Evolutionary conservation across 768 basidiomycete species (phyloP).

Genomic region (Crepidotus variabilis): DNA sequence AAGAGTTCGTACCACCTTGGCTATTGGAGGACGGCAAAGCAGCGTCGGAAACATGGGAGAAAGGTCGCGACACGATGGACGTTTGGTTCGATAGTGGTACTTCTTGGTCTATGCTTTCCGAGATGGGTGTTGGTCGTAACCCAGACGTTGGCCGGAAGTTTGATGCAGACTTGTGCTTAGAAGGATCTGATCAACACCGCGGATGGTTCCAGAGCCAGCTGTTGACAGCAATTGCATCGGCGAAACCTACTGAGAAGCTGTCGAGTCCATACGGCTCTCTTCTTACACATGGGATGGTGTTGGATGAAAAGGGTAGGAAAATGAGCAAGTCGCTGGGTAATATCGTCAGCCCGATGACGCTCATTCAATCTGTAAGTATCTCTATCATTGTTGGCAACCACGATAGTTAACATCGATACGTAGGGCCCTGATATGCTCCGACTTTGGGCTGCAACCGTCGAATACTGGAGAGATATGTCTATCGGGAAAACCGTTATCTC

Average conservation of each 20-base stretch:
- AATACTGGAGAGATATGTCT: conserved; percentile 85
- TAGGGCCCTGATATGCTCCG: conserved; percentile 87
- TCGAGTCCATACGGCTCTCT: conserved; percentile 65
- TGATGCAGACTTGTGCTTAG: conserved; percentile 83
- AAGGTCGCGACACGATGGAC: conserved; percentile 95
- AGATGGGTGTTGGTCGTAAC: conserved; percentile 31
- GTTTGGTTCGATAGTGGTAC: conserved; percentile 99
- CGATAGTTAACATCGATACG: not conserved
- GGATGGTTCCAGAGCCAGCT: conserved; percentile 99
- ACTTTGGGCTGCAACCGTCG: conserved; percentile 88
- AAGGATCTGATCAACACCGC: conserved; percentile 96
- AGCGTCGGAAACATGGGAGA: conserved; percentile 52
- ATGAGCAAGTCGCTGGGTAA: conserved; percentile 99
- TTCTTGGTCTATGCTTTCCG: conserved; percentile 79
- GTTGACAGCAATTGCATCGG: conserved; percentile 70
- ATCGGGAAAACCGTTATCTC: conserved; percentile 76
- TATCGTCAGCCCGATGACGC: conserved; percentile 76
- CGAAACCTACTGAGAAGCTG: conserved; percentile 27
- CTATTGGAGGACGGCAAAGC: conserved; percentile 42
- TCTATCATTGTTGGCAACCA: not conserved
- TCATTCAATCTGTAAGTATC: conserved; percentile 63
- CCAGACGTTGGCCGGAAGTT: conserved; percentile 26
- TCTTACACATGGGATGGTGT: conserved; percentile 96
- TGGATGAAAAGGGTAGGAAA: conserved; percentile 85
- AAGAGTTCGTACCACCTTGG: conserved; percentile 72